phyloP scores from a whole-genome alignment of 192 early-diverging fungal species.

The Gigaspora rosea region DNA sequence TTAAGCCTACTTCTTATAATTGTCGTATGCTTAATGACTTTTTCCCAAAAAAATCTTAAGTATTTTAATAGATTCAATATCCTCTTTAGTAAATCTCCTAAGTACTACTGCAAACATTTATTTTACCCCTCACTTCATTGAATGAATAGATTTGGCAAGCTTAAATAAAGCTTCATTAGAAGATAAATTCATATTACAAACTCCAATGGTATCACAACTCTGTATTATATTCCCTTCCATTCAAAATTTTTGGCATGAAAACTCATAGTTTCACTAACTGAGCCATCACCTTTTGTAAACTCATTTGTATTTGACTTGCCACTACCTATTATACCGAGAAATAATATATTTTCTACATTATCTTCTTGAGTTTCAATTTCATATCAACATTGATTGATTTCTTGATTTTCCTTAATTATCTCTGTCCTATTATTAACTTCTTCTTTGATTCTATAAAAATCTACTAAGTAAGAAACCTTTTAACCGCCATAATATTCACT shows the following conservation, averaged over 20 bases:
- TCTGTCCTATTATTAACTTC: too few relatives aligned
- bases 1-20: background rate
- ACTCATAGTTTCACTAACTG: slow-evolving; percentile 1
- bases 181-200: slow-evolving; percentile 9
- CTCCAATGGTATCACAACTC: slow-evolving; percentile 9
- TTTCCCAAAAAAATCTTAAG: background rate
- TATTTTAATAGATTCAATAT: background rate
- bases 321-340: too few relatives aligned
- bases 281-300: background rate
- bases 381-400: too few relatives aligned
- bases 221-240: background rate
- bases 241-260: slow-evolving; percentile 7
- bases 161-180: background rate
- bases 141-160: background rate
- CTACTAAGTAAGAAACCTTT: too few relatives aligned
- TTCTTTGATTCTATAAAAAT: too few relatives aligned
- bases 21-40: slow-evolving; percentile 9
- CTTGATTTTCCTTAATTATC: too few relatives aligned
- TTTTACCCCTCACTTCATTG: slow-evolving; percentile 5
- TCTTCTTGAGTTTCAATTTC: too few relatives aligned
- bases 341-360: too few relatives aligned
- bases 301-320: too few relatives aligned
- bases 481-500: too few relatives aligned
- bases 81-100: slow-evolving; percentile 6
- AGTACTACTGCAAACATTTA: background rate